These are phyloP conservation scores for Brettanomyces sp. DNA, from an alignment of 805 yeast species.

Conservation along the genomic window DNA sequence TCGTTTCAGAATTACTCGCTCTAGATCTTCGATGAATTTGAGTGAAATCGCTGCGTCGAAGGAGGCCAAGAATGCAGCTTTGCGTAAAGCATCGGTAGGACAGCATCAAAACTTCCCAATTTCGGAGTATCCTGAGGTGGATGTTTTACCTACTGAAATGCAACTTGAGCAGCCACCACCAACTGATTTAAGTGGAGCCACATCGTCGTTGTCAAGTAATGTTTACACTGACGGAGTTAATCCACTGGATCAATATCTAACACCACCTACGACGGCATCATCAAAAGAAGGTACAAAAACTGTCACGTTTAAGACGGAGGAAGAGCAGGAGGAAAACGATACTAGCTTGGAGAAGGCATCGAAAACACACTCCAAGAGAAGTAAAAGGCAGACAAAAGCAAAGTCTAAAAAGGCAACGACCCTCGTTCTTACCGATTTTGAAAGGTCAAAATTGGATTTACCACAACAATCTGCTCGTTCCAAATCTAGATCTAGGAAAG, in stretches of 20 bases:
- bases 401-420: slow-evolving; percentile 1
- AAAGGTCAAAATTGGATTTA: slow-evolving; percentile 17
- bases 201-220: neutral
- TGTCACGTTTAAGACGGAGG: neutral
- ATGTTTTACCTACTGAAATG: neutral
- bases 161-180: neutral
- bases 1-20: slow-evolving; percentile 23
- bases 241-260: slow-evolving; percentile 1
- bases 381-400: neutral
- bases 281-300: neutral
- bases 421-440: slow-evolving; percentile 2
- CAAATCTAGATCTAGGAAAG: slow-evolving; percentile 22
- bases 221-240: neutral
- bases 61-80: slow-evolving; percentile 23
- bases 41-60: slow-evolving; percentile 40
- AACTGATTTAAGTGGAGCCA: neutral
- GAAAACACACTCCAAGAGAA: neutral
- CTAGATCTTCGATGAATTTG: slow-evolving; percentile 45
- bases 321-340: neutral
- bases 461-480: slow-evolving; percentile 27
- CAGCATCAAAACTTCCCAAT: slow-evolving; percentile 1
- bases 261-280: slow-evolving; percentile 5
- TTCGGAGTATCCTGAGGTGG: neutral
- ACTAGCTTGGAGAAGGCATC: no score
- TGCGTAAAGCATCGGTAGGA: slow-evolving; percentile 7